These are phyloP conservation scores for Xylariaceae sp. DNA, from an alignment of 2,329 filamentous ascomycete genomes.

Conservation along the genomic window DNA sequence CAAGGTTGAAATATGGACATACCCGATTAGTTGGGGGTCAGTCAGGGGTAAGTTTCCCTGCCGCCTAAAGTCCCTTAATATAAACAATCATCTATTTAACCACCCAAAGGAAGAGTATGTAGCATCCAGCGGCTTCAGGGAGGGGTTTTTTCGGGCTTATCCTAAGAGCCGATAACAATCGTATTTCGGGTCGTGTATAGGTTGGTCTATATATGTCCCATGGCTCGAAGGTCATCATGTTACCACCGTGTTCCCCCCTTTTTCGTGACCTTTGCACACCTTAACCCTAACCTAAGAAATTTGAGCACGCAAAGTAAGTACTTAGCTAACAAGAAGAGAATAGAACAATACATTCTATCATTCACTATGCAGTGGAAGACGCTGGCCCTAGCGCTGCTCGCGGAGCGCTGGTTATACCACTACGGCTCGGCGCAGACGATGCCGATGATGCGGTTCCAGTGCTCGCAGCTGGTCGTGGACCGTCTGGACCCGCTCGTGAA, in stretches of 20 bases:
- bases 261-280: too few species aligned
- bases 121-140: slow-evolving; percentile 14
- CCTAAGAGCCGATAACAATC: not conserved
- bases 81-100: slow-evolving; percentile 12
- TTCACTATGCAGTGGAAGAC: slow-evolving; percentile 16
- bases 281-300: too few species aligned
- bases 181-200: not conserved
- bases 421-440: slow-evolving; percentile 23
- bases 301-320: too few species aligned
- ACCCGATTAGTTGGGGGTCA: too few species aligned
- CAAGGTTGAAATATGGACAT: too few species aligned
- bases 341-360: not conserved
- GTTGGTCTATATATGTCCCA: not conserved
- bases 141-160: not conserved
- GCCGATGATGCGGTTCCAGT: slow-evolving; percentile 33
- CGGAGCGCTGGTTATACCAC: too few species aligned
- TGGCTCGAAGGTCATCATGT: too few species aligned
- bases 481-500: slow-evolving; percentile 28
- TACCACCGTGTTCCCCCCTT: too few species aligned
- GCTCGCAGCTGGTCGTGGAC: slow-evolving; percentile 28
- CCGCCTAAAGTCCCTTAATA: slow-evolving; percentile 20
- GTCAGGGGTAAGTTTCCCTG: slow-evolving; percentile 5
- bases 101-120: slow-evolving; percentile 2
- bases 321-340: not conserved
- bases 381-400: slow-evolving; percentile 12